Evolutionary conservation across 495 filamentous ascomycete species (phyloP).

Genomic region (Pyrenula massariospora): DNA sequence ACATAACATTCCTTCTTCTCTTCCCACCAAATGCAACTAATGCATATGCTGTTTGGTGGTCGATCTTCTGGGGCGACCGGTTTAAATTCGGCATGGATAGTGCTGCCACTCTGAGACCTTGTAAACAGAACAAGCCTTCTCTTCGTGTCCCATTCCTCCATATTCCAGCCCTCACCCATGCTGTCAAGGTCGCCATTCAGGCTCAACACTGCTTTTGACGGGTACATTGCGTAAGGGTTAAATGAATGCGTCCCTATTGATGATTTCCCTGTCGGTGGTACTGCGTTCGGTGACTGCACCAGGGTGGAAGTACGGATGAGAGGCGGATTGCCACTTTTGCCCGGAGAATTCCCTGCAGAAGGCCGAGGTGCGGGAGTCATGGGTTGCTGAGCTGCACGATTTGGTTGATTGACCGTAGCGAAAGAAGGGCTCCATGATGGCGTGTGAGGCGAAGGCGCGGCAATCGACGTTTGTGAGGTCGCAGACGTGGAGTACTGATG

Average conservation of each 20-base stretch:
- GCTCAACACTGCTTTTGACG: conserved; percentile 75
- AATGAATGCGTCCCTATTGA: conserved; percentile 33
- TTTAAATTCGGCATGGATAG: conserved; percentile 60
- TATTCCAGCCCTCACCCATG: conserved; percentile 72
- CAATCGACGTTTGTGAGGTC: conserved; percentile 23
- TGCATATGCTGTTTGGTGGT: conserved; percentile 60
- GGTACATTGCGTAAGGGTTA: conserved; percentile 74
- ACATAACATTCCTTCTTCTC: conserved; percentile 82
- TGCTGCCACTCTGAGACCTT: conserved; percentile 64
- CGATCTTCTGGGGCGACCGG: conserved; percentile 59
- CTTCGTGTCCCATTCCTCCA: conserved; percentile 64
- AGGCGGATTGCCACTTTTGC: conserved; percentile 43
- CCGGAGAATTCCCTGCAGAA: conserved; percentile 28
- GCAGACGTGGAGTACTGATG: conserved; percentile 21
- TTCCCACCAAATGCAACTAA: conserved; percentile 89
- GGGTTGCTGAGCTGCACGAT: conserved; percentile 18
- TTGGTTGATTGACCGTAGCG: conserved; percentile 17
- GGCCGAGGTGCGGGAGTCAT: conserved; percentile 20
- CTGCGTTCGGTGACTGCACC: conserved; percentile 39
- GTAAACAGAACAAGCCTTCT: conserved; percentile 79
- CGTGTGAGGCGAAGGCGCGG: conserved; percentile 29
- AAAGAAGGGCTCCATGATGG: conserved; percentile 33
- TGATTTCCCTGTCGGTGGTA: conserved; percentile 12
- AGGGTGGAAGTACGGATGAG: conserved; percentile 80
- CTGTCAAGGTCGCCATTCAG: conserved; percentile 70